phyloP scores from a whole-genome alignment of 148 eudicot species.

The Persicaria tinctoria region DNA sequence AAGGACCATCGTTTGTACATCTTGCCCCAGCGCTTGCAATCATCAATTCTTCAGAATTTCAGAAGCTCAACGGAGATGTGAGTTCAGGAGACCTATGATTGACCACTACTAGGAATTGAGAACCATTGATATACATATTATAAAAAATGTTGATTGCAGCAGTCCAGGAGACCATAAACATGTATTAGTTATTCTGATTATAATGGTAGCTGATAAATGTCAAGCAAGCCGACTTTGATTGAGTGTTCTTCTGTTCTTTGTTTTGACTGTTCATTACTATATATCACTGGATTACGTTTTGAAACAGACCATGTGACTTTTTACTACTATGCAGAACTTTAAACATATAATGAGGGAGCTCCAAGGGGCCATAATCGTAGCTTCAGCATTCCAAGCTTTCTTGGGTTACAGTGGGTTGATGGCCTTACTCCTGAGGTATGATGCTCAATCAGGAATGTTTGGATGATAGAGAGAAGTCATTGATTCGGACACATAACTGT shows the following conservation, averaged over 20 bases:
- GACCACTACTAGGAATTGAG: neutral
- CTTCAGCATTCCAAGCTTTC: conserved; percentile 77
- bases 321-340: conserved; percentile 56
- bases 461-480: neutral
- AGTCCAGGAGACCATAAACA: neutral
- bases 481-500: neutral
- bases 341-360: conserved; percentile 90
- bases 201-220: neutral
- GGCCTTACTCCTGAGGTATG: conserved; percentile 68
- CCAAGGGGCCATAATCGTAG: conserved; percentile 91
- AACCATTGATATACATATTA: neutral
- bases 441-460: neutral
- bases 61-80: conserved; percentile 79
- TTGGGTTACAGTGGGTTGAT: conserved; percentile 92
- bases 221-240: neutral
- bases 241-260: neutral
- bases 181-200: neutral
- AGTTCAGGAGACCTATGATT: conserved; percentile 16
- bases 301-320: neutral
- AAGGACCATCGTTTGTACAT: conserved; percentile 94
- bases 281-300: neutral
- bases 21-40: conserved; percentile 91
- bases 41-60: conserved; percentile 84
- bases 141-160: neutral
- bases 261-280: neutral